Percentiles rank a stretch among this genome's conserved stretches.
These are phyloP conservation scores for Fusarium albidum DNA, from an alignment of 2,329 filamentous ascomycete genomes.

Conservation along the genomic window DNA sequence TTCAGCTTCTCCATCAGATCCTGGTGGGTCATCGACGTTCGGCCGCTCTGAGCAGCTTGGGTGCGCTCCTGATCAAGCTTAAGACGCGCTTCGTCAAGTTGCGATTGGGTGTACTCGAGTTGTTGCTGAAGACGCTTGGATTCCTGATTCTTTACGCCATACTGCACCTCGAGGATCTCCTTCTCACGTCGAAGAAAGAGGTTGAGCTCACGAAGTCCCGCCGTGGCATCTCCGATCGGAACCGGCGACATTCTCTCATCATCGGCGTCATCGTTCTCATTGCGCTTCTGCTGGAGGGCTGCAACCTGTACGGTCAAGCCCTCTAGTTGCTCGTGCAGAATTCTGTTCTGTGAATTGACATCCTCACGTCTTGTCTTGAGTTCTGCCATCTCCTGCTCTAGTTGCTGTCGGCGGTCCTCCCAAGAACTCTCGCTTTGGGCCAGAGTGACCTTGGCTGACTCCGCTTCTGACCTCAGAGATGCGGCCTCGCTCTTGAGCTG, in stretches of 20 bases:
- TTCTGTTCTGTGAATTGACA: constrained; percentile 85
- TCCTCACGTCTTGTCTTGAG: constrained; percentile 83
- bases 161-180: constrained; percentile 97
- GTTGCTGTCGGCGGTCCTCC: constrained; percentile 80
- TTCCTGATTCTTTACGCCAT: constrained; percentile 88
- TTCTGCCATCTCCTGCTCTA: constrained; percentile 85
- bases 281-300: constrained; percentile 78
- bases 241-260: constrained; percentile 63
- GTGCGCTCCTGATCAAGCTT: constrained; percentile 92
- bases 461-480: constrained; percentile 79
- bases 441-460: constrained; percentile 82
- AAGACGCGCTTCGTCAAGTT: constrained; percentile 87
- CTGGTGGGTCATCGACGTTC: constrained; percentile 80
- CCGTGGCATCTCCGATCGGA: constrained; percentile 66
- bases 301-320: constrained; percentile 81
- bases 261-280: constrained; percentile 56
- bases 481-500: constrained; percentile 81
- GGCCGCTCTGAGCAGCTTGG: constrained; percentile 75
- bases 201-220: constrained; percentile 89
- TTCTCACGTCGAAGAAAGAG: constrained; percentile 93
- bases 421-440: constrained; percentile 86
- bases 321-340: constrained; percentile 90
- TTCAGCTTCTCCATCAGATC: constrained; percentile 95
- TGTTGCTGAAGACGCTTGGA: constrained; percentile 89
- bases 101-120: constrained; percentile 83